Percentiles rank a stretch among this genome's conserved stretches.
Conservation (phyloP, 768 basidiomycete genomes). For the Leccinum barrowsii region DNA sequence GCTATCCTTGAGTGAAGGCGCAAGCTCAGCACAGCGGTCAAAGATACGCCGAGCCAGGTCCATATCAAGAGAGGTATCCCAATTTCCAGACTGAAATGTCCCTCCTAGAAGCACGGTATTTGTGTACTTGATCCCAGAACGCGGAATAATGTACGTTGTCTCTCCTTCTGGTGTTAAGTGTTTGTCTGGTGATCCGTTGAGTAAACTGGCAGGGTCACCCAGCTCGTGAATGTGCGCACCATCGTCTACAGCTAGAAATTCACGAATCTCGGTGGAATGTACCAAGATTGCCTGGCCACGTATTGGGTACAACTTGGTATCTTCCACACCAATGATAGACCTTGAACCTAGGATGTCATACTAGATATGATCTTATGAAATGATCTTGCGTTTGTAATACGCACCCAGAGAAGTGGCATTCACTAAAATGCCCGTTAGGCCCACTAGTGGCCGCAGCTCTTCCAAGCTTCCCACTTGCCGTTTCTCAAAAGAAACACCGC, state of each 20-base stretch:
- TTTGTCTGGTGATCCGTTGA: constrained; percentile 13
- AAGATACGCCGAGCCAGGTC: constrained; percentile 43
- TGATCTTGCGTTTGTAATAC: constrained; percentile 6
- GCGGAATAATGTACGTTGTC: constrained; percentile 60
- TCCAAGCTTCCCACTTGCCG: constrained; percentile 41
- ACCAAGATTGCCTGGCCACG: constrained; percentile 83
- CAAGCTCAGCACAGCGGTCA: constrained; percentile 39
- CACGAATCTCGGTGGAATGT: constrained; percentile 57
- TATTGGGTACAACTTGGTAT: constrained; percentile 68
- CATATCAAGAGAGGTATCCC: constrained; percentile 48
- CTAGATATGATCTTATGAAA: background rate
- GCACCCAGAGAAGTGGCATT: constrained; percentile 56
- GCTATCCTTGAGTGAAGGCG: constrained; percentile 32
- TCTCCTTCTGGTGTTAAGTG: constrained; percentile 20
- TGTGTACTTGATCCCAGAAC: constrained; percentile 41
- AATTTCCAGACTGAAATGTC: constrained; percentile 46
- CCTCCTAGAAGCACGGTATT: constrained; percentile 55
- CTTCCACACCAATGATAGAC: constrained; percentile 78
- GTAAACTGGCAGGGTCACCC: background rate
- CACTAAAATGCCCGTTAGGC: constrained; percentile 41
- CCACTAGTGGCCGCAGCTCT: constrained; percentile 41
- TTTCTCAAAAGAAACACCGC: constrained; percentile 44
- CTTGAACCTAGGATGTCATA: constrained; percentile 47
- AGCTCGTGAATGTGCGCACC: constrained; percentile 20
- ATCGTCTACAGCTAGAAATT: constrained; percentile 25